Base-by-base conservation (phyloP, 2,329 filamentous ascomycete genomes). In the Aspergillus eucalypticola region DNA sequence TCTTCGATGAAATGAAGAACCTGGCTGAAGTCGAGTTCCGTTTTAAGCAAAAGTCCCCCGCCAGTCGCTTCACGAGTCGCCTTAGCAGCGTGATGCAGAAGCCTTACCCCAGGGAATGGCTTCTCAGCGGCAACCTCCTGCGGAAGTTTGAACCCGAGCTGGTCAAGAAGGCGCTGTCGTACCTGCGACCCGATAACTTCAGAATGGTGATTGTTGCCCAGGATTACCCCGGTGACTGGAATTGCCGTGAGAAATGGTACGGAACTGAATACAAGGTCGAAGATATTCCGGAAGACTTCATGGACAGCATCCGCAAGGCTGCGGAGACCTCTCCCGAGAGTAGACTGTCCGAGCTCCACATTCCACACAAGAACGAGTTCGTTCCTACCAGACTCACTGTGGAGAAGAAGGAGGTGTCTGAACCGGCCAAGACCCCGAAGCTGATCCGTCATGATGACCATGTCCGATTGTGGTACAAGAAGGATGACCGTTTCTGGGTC, bases 401-500 rank as follows among this genome's bases (percentile, higher is more conserved):
- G 2, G 92, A 97, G 75, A 96, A 95, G 83, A 96, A 92, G 76
- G 91, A 96, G 38, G 84, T 95, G n/a, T 82, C 86, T 25, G 86
- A 90, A 67, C 90, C 92, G 1, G 81, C 88, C 0, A 84, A 90
- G 58, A 82, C 87, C 0, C 95, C 95, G 0, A 89, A 88, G 62
- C 82, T 99, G 23, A 89, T 99, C 63, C 88, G 93, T 66, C 92
- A 96, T 68, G 94, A 97, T 66, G 83, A 88, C 5, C 80, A 87
- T 35, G 88, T 91, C 0, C 88, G 93, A 29, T 89, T 91, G 2
- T 99, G 95, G 95, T 97, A 88, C 82, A 99, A 99, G 82, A 98
- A 98, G 78, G 95, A 99, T 70, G 95, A 99, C 69, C 92, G 89
- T 0, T 99, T 98, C 77, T 98, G 94, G 93, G 95, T 98, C 8